phyloP scores from a whole-genome alignment of 345 rosid genomes.

The Physaria fendleri region DNA sequence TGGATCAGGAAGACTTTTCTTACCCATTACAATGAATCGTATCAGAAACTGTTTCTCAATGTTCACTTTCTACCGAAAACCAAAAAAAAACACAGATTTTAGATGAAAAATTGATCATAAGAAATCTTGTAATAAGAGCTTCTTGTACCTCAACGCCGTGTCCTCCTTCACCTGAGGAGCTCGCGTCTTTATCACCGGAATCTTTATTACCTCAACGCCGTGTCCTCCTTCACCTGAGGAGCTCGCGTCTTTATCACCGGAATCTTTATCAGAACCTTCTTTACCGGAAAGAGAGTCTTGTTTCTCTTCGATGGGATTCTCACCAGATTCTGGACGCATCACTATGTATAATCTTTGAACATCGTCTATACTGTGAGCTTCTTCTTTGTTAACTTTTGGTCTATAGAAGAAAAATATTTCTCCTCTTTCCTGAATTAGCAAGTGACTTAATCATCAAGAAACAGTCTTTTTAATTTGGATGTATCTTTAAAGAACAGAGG shows the following conservation, averaged over 20 bases:
- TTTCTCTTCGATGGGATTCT: conserved; percentile 46
- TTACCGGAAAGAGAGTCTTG: conserved; percentile 55
- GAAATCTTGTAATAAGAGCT: neutral
- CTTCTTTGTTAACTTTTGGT: conserved; percentile 64
- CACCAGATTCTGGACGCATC: conserved; percentile 59
- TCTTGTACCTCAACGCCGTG: conserved; percentile 42
- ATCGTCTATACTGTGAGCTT: conserved; percentile 51
- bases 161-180: neutral
- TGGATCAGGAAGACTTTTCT: conserved; percentile 66
- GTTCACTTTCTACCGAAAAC: conserved; percentile 54
- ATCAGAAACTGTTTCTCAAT: conserved; percentile 49
- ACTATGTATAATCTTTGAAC: conserved; percentile 63
- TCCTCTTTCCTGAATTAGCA: conserved; percentile 48
- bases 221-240: conserved; percentile 36
- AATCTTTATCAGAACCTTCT: conserved; percentile 31
- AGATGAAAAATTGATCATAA: neutral
- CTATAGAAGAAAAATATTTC: conserved; percentile 81
- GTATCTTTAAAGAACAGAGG: neutral
- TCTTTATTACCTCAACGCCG: too few species aligned
- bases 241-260: neutral
- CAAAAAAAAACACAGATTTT: neutral
- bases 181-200: neutral
- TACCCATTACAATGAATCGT: conserved; percentile 62
- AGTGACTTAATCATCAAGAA: neutral
- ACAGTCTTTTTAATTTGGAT: neutral